These are phyloP conservation scores for Calvatia gigantea DNA, from an alignment of 768 basidiomycete species.

Conservation along the genomic window DNA sequence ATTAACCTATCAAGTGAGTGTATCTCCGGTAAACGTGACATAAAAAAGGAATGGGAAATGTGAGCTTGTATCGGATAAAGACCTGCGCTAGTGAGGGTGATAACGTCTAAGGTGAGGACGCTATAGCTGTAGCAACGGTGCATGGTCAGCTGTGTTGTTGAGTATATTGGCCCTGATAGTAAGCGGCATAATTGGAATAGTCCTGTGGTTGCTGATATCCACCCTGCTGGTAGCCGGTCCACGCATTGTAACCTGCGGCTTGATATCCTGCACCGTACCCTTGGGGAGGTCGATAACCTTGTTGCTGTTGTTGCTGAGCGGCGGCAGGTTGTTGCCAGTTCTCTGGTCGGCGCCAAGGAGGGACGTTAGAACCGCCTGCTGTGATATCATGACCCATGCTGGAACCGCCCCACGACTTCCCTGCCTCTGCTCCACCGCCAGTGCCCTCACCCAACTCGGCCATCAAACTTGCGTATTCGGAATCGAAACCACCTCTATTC, in stretches of 20 bases:
- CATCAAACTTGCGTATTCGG: slow-evolving; percentile 97
- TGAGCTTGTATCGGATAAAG: slow-evolving; percentile 6
- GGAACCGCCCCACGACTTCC: slow-evolving; percentile 51
- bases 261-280: slow-evolving; percentile 38
- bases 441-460: slow-evolving; percentile 92
- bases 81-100: slow-evolving; percentile 13
- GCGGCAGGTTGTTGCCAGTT: slow-evolving; percentile 68
- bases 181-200: slow-evolving; percentile 80
- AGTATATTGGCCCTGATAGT: slow-evolving; percentile 86
- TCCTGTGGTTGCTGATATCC: slow-evolving; percentile 60
- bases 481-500: slow-evolving; percentile 84
- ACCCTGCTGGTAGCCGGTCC: slow-evolving; percentile 45
- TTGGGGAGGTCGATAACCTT: slow-evolving; percentile 72
- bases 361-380: slow-evolving; percentile 75
- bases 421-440: slow-evolving; percentile 47
- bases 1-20: slow-evolving; percentile 9
- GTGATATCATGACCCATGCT: slow-evolving; percentile 61
- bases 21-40: neutral
- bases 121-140: slow-evolving; percentile 29
- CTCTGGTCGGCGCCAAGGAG: slow-evolving; percentile 90
- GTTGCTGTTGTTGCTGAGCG: slow-evolving; percentile 48
- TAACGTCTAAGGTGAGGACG: slow-evolving; percentile 36
- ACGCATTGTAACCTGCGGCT: slow-evolving; percentile 36
- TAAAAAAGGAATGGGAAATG: neutral
- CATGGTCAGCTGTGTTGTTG: slow-evolving; percentile 41